Conservation (phyloP, 2,329 filamentous ascomycete species). For the Stachybotrys chartarum region DNA sequence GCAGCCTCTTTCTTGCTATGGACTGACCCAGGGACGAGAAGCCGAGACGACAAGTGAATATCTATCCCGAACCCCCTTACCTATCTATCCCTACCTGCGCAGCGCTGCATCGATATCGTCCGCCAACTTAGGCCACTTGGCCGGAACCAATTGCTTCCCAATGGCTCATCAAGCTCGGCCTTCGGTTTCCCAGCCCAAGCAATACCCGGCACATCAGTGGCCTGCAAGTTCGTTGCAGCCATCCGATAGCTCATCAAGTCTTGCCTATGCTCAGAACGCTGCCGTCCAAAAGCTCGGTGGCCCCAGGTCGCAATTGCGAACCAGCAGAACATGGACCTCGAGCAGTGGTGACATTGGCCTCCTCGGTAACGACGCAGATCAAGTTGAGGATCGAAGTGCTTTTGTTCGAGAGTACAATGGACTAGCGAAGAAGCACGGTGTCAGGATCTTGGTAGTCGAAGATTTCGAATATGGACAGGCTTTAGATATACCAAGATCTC, state of each 20-base stretch:
- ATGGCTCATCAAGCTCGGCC: neutral
- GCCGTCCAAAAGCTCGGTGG: constrained; percentile 15
- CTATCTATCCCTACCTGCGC: neutral
- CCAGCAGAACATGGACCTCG: constrained; percentile 51
- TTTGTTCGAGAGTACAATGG: constrained; percentile 55
- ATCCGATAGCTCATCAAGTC: constrained; percentile 18
- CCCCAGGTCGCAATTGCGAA: constrained; percentile 20
- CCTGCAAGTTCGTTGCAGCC: neutral
- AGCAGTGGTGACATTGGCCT: constrained; percentile 43
- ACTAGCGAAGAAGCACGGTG: constrained; percentile 51
- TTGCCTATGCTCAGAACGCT: constrained; percentile 16
- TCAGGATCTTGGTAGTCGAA: constrained; percentile 32
- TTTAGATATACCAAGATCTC: constrained; percentile 19
- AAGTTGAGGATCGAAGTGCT: constrained; percentile 36
- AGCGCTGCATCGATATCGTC: neutral
- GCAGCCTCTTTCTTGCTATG: neutral
- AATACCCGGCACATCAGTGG: neutral
- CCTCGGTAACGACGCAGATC: constrained; percentile 37
- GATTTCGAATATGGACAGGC: constrained; percentile 23
- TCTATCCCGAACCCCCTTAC: neutral
- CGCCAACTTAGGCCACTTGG: neutral
- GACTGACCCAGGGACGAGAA: neutral
- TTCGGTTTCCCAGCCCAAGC: neutral
- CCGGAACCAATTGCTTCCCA: neutral
- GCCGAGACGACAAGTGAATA: neutral